These are phyloP conservation scores for Gloeostereum incarnatum DNA, from an alignment of 768 basidiomycete species.

Conservation along the genomic window DNA sequence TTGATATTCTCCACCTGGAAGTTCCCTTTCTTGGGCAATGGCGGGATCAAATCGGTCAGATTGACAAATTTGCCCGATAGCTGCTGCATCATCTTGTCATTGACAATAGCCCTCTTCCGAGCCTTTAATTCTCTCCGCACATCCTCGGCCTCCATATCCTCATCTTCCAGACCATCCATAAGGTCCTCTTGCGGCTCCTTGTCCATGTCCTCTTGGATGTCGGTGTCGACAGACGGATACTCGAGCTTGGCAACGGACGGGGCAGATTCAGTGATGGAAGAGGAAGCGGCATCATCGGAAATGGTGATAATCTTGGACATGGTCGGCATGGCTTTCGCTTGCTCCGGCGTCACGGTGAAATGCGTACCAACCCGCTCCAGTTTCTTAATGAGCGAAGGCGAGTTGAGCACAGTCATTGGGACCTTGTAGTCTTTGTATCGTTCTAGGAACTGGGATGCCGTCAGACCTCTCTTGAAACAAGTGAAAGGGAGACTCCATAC, in stretches of 20 bases:
- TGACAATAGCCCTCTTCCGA: constrained; percentile 12
- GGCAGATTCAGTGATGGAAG: constrained; percentile 12
- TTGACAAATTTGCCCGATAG: constrained; percentile 59
- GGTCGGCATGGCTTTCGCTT: constrained; percentile 21
- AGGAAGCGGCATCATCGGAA: constrained; percentile 23
- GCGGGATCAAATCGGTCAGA: constrained; percentile 68
- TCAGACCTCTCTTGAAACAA: constrained; percentile 2
- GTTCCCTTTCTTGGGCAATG: constrained; percentile 73
- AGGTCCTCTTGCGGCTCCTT: constrained; percentile 9
- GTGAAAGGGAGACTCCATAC: constrained; percentile 3
- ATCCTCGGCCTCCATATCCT: constrained; percentile 15
- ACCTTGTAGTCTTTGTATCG: constrained; percentile 71
- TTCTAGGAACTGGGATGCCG: constrained; percentile 48
- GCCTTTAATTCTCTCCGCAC: constrained; percentile 8
- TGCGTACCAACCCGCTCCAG: constrained; percentile 35
- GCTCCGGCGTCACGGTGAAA: constrained; percentile 29
- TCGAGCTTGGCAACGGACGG: constrained; percentile 2
- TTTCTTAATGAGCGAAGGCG: constrained; percentile 23
- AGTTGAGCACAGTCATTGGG: constrained; percentile 41
- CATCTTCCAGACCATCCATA: constrained; percentile 11
- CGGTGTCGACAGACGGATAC: constrained; percentile 8
- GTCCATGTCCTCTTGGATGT: constrained; percentile 11
- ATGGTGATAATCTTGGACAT: constrained; percentile 26
- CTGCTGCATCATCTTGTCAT: constrained; percentile 13
- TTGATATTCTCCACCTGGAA: constrained; percentile 83